Percentiles rank a stretch among this genome's conserved stretches.
Conservation (phyloP, 345 rosid species). For the thale cress (Arabidopsis thaliana) region DNA sequence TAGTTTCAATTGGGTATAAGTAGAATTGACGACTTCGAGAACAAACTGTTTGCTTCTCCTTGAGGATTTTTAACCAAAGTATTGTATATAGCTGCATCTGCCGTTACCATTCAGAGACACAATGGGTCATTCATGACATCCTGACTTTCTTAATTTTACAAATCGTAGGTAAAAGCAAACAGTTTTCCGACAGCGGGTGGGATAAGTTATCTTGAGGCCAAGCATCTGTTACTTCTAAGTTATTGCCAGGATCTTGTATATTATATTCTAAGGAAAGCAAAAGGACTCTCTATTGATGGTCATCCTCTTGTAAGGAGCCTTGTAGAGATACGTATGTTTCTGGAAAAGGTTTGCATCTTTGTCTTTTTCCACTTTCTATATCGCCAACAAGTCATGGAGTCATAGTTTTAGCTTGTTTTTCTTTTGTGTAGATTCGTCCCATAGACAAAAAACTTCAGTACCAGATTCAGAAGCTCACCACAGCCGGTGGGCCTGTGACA, state of each 20-base stretch:
- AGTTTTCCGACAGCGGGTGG: conserved; percentile 76
- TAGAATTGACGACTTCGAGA: not conserved
- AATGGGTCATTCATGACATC: not conserved
- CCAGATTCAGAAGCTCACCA: conserved; percentile 84
- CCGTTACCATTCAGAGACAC: not conserved
- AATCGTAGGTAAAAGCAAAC: conserved; percentile 71
- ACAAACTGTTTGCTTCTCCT: not conserved
- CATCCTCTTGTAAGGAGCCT: conserved; percentile 85
- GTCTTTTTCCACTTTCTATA: not conserved
- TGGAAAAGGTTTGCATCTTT: conserved; percentile 71
- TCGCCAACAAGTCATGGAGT: not conserved
- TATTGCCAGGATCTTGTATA: conserved; percentile 88
- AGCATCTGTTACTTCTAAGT: conserved; percentile 76
- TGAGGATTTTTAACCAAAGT: not conserved
- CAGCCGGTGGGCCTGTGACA: conserved; percentile 43
- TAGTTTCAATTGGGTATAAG: not conserved
- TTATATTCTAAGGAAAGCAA: conserved; percentile 80
- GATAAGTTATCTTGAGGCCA: conserved; percentile 88
- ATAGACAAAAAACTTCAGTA: conserved; percentile 91
- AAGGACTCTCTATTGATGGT: conserved; percentile 75
- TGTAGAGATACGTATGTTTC: conserved; percentile 82
- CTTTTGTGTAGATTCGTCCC: conserved; percentile 68
- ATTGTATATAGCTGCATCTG: not conserved
- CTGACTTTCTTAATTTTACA: conserved; percentile 13
- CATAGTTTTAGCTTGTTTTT: not conserved